Percentiles rank a stretch among this genome's conserved stretches.
Evolutionary conservation across 176 grass and related monocot species (phyloP).

Genomic region (Cenchrus purpureus): DNA sequence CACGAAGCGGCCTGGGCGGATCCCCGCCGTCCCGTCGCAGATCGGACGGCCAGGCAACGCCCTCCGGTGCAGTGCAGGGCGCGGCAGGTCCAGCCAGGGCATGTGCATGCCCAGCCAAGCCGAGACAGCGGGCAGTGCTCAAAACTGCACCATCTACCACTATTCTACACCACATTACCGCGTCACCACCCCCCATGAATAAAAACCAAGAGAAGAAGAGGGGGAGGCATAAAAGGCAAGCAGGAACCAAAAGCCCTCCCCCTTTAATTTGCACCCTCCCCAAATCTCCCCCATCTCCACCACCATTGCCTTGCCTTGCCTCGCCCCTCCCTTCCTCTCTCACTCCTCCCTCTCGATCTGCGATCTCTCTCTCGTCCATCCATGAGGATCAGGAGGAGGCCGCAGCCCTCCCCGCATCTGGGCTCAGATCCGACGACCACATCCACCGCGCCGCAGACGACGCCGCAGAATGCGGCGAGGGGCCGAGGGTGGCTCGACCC

Average conservation of each 20-base stretch:
- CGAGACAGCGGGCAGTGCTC: constrained; percentile 47
- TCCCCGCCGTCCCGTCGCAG: background rate
- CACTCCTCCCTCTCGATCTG: background rate
- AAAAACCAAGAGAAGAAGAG: constrained; percentile 35
- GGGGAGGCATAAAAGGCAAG: constrained; percentile 39
- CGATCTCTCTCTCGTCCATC: constrained; percentile 32
- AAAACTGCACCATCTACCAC: constrained; percentile 60
- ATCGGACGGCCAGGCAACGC: constrained; percentile 16
- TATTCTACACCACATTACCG: constrained; percentile 51
- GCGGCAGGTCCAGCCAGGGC: background rate
- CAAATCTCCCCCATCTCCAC: constrained; percentile 36
- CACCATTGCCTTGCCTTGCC: too few relatives aligned
- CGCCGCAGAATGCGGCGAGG: constrained; percentile 31
- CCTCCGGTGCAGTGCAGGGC: too few relatives aligned
- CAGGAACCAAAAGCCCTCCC: constrained; percentile 44
- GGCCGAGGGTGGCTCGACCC: background rate
- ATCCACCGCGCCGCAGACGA: constrained; percentile 39
- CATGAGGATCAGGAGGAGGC: constrained; percentile 92
- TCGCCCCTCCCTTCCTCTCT: constrained; percentile 18
- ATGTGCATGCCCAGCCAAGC: constrained; percentile 38
- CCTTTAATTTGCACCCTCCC: constrained; percentile 75
- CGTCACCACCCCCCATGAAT: constrained; percentile 13
- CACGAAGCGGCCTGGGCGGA: background rate
- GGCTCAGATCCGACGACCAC: constrained; percentile 61
- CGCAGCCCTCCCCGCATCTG: constrained; percentile 40